phyloP scores from a whole-genome alignment of 495 filamentous ascomycete genomes.

The Podospora anserina region DNA sequence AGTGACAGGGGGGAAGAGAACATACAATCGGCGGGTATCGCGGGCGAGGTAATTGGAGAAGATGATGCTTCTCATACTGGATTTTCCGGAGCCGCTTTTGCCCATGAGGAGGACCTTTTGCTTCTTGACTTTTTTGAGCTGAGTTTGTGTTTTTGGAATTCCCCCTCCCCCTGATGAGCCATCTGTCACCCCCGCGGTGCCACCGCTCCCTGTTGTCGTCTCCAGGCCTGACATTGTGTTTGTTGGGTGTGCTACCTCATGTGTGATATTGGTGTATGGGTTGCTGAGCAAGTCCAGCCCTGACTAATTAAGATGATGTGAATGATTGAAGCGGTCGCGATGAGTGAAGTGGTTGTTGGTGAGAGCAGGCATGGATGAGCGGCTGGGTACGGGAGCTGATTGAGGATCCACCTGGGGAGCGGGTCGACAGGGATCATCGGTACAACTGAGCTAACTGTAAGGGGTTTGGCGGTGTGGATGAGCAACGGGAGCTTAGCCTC shows the following conservation, averaged over 20 bases:
- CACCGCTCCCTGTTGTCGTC: conserved; percentile 11
- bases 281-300: not conserved
- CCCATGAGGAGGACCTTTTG: conserved; percentile 68
- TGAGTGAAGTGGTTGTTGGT: not conserved
- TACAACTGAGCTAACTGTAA: not conserved
- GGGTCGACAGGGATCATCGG: not conserved
- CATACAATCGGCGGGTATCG: conserved; percentile 78
- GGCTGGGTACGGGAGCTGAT: not conserved
- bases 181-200: not conserved
- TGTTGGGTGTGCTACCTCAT: conserved; percentile 10
- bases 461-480: not conserved
- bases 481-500: not conserved
- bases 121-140: conserved; percentile 58
- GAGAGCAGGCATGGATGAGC: not conserved
- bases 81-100: conserved; percentile 98
- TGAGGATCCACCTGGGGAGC: not conserved
- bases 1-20: conserved; percentile 2
- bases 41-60: conserved; percentile 98
- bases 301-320: not conserved
- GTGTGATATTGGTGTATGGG: not conserved
- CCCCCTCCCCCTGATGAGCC: not conserved
- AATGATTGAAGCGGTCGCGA: not conserved
- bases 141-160: conserved; percentile 20
- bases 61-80: conserved; percentile 96
- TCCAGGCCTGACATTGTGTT: conserved; percentile 26